Evolutionary conservation across 805 yeast species (phyloP), one percentile per base, ranked within the genome.

Genomic region (Brettanomyces naardenensis): DNA sequence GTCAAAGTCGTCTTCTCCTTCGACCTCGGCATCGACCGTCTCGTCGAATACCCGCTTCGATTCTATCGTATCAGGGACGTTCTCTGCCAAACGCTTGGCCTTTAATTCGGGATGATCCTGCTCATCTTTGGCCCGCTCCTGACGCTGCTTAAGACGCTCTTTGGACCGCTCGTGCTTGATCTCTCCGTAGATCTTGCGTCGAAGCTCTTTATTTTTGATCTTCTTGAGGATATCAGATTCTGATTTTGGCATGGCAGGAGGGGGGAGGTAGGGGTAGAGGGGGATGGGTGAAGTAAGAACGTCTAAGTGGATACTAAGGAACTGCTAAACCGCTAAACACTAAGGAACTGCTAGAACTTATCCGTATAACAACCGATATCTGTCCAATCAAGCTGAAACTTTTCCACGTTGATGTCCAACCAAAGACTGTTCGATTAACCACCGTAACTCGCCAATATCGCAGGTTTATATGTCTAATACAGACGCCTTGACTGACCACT

Each of bases 81-180:
- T 87, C 39, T 71, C 77, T 4, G 75, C 73, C 28, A 90, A 66
- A 59, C 98, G 78, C 54, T 88, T 80, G 39, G 77, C 86, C 54
- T 75, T 83, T 41, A 86, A 62, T 47, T 80, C 87, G 1, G 97
- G 96, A 52, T 89, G 82, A 21, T 71, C 75, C 39, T 80, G 66
- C 60, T 92, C 97, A 45, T 81, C 90, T 52, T 80, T 81, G n/a
- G 94, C 92, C 54, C 96, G 73, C 32, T 78, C 75, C n/a, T 74
- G 72, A 47, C 97, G 73, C 56, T 71, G 68, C 54, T 76, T 78
- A 56, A 88, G 96, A 51, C 86, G 76, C 37, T 73, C 73, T 53
- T 84, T 85, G 51, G 80, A 80, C 58, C 76, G 72, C 44, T 83
- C 82, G 53, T 83, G 81, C 59, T 80, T 83, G 37, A 84, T 54